Evolutionary conservation across 208 protist genomes (phyloP).

Genomic region (Zelonia costaricensis): DNA sequence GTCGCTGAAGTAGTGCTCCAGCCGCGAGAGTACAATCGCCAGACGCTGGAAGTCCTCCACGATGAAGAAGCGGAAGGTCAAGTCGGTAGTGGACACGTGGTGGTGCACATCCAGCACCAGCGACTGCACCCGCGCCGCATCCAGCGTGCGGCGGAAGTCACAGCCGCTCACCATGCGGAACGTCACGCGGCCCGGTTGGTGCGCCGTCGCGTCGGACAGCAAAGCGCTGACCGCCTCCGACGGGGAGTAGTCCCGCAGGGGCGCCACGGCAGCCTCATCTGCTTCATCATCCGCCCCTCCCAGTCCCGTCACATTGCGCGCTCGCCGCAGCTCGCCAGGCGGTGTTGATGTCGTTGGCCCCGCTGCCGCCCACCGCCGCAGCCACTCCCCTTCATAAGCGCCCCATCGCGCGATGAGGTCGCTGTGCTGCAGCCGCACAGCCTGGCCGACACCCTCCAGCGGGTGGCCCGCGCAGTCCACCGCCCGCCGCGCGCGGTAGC

Average conservation of each 20-base stretch:
- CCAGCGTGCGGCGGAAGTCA: neutral
- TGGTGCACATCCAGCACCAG: conserved; percentile 23
- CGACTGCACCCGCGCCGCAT: conserved; percentile 11
- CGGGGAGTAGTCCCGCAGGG: neutral
- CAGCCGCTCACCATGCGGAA: conserved; percentile 9
- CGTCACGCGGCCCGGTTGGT: neutral
- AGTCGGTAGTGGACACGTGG: conserved; percentile 16
- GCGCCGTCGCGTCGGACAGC: conserved; percentile 3
- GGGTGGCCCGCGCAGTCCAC: conserved; percentile 8
- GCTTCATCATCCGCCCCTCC: no score
- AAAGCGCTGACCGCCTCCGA: conserved; percentile 2
- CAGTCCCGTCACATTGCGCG: no score
- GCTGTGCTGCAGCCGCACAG: conserved; percentile 14
- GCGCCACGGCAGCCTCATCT: no score
- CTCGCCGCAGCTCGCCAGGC: no score
- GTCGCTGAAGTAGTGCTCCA: neutral
- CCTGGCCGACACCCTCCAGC: conserved; percentile 4
- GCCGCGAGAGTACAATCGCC: conserved; percentile 15
- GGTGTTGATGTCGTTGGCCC: no score
- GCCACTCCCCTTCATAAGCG: conserved; percentile 12
- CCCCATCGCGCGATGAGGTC: conserved; percentile 7
- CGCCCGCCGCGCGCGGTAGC: neutral
- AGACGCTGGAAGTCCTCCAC: conserved; percentile 25
- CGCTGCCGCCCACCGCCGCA: conserved; percentile 1
- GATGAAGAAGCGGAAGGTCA: conserved; percentile 23